Evolutionary conservation across 2,329 filamentous ascomycete genomes (phyloP).

Genomic region (Aschersonia sp.): DNA sequence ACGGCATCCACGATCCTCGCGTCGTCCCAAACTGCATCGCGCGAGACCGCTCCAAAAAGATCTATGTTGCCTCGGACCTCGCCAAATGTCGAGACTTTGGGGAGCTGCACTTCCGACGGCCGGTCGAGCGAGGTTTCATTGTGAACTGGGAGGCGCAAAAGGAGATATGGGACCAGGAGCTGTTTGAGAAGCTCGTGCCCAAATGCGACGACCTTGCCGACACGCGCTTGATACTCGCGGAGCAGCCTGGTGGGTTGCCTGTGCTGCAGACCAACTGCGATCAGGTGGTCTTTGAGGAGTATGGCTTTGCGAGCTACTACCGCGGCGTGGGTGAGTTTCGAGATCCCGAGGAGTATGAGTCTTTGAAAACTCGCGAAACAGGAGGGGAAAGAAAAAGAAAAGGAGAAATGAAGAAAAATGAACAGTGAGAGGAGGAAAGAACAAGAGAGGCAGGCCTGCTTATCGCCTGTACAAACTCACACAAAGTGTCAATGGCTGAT

Average conservation of each 20-base stretch:
- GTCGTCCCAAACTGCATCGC: slow-evolving; percentile 82
- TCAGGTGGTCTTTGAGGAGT: slow-evolving; percentile 96
- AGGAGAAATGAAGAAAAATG: no score
- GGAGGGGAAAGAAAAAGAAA: no score
- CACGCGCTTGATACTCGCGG: slow-evolving; percentile 72
- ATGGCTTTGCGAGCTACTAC: slow-evolving; percentile 78
- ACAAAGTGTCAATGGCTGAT: neutral
- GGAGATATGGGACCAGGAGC: slow-evolving; percentile 86
- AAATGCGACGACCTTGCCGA: slow-evolving; percentile 57
- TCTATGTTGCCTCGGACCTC: slow-evolving; percentile 69
- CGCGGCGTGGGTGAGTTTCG: slow-evolving; percentile 46
- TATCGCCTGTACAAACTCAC: no score
- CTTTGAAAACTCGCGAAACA: no score
- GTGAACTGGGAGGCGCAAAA: slow-evolving; percentile 96
- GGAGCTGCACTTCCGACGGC: slow-evolving; percentile 72
- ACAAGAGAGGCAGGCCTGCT: no score
- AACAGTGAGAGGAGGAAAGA: no score
- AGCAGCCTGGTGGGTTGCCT: slow-evolving; percentile 71
- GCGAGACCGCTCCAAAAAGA: slow-evolving; percentile 62
- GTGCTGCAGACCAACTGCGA: slow-evolving; percentile 80
- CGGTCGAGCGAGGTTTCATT: slow-evolving; percentile 86
- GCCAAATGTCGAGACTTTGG: slow-evolving; percentile 75
- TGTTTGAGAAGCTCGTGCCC: slow-evolving; percentile 54
- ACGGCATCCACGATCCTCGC: slow-evolving; percentile 39
- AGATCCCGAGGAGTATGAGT: neutral